Evolutionary conservation across 2,329 filamentous ascomycete genomes (phyloP), one percentile per base, ranked within the genome.

Genomic region (Monosporascus sp.): DNA sequence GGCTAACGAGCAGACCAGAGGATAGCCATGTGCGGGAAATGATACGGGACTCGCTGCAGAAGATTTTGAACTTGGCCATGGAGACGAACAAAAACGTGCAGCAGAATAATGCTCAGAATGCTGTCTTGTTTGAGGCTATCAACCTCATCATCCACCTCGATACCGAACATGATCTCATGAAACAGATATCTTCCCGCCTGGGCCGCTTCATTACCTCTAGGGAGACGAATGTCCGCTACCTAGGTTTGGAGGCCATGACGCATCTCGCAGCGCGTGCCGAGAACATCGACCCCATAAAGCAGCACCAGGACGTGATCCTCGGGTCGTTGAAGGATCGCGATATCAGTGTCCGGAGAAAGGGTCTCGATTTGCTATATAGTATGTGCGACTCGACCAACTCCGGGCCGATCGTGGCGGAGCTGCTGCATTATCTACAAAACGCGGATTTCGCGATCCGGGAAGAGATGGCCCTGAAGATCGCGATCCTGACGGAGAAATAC

Each of bases 401-500:
- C 7, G 88, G 90, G 59, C 86, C 90, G 9, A 96, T 99, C 61
- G 94, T 99, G 40, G 88, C 89, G 56, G 94, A 99, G 74, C 84
- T 99, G 49, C 75, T 99, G 51, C 90, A 93, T 61, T 97, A 97
- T 71, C 82, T 99, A 8, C 93, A 97, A 66, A 96, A 91, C 52
- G 94, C 94, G 48, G 94, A 99, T 71, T 99, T 96, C 71, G 93
- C 93, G 5, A 97, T 99, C 64, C 85, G 95, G 59, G 95, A 99
- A 74, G 94, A 99, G 71, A 99, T 99, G 94, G 94, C 97, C 4
- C 79, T 99, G 58, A 99, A 99, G 75, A 96, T 99, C 72, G 94
- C 94, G 50, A 99, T 99, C 66, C 73, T 99, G 59, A 97, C 95
- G 0, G 94, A 99, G 70, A 97, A 97, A 69, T 99, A 99, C 69